Conservation (phyloP, 345 rosid genomes). For the Bruguiera sexangula region DNA sequence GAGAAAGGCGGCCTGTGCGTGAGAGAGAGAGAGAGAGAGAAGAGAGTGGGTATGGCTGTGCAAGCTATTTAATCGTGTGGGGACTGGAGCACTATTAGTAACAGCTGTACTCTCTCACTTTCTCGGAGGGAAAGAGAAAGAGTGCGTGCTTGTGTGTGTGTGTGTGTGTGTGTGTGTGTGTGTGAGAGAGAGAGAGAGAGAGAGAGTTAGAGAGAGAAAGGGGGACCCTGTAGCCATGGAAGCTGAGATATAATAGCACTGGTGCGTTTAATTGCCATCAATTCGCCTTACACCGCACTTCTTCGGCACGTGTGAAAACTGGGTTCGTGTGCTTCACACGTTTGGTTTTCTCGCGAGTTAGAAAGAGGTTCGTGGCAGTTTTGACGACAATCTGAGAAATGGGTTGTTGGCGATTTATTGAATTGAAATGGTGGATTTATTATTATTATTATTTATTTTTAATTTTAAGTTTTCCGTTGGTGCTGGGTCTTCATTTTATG, state of each 20-base stretch:
- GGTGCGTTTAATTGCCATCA: constrained; percentile 30
- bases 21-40: constrained; percentile 3
- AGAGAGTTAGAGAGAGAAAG: neutral
- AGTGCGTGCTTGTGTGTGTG: too few relatives aligned
- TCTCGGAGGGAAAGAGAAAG: neutral
- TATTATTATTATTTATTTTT: constrained; percentile 3
- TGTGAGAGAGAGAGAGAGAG: neutral
- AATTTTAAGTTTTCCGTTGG: neutral
- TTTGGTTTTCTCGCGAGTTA: neutral
- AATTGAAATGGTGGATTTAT: neutral
- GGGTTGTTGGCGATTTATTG: neutral
- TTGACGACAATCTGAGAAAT: neutral
- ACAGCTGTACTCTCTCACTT: constrained; percentile 22
- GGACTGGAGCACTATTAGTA: constrained; percentile 20
- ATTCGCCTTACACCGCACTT: constrained; percentile 14
- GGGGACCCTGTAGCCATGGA: constrained; percentile 18
- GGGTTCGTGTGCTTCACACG: neutral
- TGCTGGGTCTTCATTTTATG: constrained; percentile 3
- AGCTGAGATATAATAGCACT: constrained; percentile 17
- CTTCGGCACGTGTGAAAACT: neutral
- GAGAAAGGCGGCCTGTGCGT: constrained; percentile 1
- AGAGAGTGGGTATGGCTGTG: constrained; percentile 25
- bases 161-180: too few relatives aligned
- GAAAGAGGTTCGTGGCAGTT: neutral
- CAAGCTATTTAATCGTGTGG: constrained; percentile 23